Base-by-base conservation (phyloP, 2,329 filamentous ascomycete species). In the Paecilomyces fulvus region DNA sequence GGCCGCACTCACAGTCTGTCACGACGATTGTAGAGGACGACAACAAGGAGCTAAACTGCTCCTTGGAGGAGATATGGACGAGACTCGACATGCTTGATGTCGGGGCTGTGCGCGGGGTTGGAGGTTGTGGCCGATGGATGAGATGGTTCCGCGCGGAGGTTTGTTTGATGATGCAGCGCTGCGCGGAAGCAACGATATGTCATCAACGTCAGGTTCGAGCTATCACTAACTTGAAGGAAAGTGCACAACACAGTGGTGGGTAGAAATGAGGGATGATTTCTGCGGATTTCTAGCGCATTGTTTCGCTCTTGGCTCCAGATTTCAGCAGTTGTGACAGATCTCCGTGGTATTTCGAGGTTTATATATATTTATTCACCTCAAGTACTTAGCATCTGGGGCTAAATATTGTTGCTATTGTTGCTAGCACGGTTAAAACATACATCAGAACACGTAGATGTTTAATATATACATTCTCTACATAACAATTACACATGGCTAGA, bases 1-100 rank as follows among this genome's bases (percentile, higher is more conserved):
- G 30, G 30, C 25, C n/a, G 56, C 59, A 80, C 89, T 82, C 79
- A 95, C 91, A 96, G 76, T 96, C 89, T 67, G 87, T 86, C 55
- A 97, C 86, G 48, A 97, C 89, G 58, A 96, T 83, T 62, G 83
- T 84, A 31, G 89, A 91, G 55, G 81, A 84, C 59, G 82, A 81
- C 59, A 96, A 80, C 59, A 94, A 74, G 30, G 77, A 74, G 64
- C 79, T 81, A 66, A 95, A 87, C 68, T 92, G 85, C 65, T 78
- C 77, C 12, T 80, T 73, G 1, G 88, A 92, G 58, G 77, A 77
- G 64, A 92, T 86, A 11, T 76, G 65, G 54, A 78, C 66, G 55
- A 72, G 70, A 60, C 69, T 65, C 37, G 75, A 69, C 74, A 78
- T 77, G 37, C 55, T 65, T 75, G 62, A 59, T 56, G 58, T 57